A percentile compares a stretch with the other conserved stretches of the same genome.
These are phyloP conservation scores for Kwoniella newhampshirensis DNA, from an alignment of 768 basidiomycete genomes.

Conservation along the genomic window DNA sequence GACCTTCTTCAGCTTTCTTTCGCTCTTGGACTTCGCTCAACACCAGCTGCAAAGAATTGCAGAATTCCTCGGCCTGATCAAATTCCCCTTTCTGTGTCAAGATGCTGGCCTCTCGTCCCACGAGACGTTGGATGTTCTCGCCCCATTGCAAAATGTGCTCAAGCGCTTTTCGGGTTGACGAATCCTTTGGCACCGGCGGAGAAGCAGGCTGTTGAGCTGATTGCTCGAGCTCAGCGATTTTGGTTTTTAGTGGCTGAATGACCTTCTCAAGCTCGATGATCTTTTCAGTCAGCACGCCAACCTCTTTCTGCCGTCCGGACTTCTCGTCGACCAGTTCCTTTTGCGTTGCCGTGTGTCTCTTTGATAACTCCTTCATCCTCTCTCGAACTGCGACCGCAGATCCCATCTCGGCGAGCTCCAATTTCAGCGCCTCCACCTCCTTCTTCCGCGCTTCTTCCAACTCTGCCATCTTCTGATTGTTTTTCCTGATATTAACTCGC, in stretches of 20 bases:
- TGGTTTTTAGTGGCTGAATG: too few species aligned
- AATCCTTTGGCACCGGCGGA: not conserved
- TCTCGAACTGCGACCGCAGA: not conserved
- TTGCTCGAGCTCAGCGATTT: too few species aligned
- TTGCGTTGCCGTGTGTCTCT: constrained; percentile 30
- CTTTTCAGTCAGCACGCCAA: not conserved
- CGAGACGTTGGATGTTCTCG: constrained; percentile 3
- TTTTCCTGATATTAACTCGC: constrained; percentile 59
- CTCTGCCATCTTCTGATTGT: constrained; percentile 63
- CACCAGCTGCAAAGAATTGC: too few species aligned
- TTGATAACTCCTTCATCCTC: constrained; percentile 9
- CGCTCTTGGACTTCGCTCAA: too few species aligned
- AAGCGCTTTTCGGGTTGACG: constrained; percentile 54
- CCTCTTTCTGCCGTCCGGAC: not conserved
- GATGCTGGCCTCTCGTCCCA: not conserved
- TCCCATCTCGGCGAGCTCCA: not conserved
- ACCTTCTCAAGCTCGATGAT: not conserved
- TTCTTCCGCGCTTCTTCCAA: constrained; percentile 62
- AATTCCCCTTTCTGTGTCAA: too few species aligned
- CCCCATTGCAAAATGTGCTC: constrained; percentile 54
- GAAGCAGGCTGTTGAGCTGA: too few species aligned
- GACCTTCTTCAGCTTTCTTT: too few species aligned
- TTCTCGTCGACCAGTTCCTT: constrained; percentile 57
- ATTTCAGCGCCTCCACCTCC: constrained; percentile 37
- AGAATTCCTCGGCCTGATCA: too few species aligned